Conservation (phyloP, 2,329 filamentous ascomycete genomes). For the Cercospora nicotianae region DNA sequence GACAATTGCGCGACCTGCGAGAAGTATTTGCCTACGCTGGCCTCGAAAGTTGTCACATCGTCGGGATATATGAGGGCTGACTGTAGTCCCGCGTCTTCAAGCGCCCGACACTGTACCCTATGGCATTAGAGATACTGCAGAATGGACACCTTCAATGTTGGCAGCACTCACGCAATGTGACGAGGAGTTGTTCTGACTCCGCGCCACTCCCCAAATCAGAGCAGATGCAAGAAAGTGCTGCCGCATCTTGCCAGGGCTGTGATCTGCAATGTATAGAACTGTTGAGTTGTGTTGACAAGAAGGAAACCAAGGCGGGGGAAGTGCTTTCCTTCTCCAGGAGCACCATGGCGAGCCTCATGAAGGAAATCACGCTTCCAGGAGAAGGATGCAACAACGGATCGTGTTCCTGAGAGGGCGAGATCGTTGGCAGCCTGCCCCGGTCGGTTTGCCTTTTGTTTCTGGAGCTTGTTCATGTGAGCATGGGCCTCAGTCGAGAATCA, state of each 20-base stretch:
- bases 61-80: slow-evolving; percentile 1
- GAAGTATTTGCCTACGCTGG: slow-evolving; percentile 19
- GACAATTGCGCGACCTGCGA: slow-evolving; percentile 16
- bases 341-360: not conserved
- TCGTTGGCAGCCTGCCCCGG: not conserved
- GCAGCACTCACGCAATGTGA: not conserved
- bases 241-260: not conserved
- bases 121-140: not conserved
- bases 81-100: slow-evolving; percentile 9
- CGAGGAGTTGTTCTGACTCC: not conserved
- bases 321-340: not conserved
- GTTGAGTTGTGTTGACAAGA: not conserved
- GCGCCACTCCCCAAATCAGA: not conserved
- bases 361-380: not conserved
- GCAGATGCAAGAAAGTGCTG: not conserved
- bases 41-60: slow-evolving; percentile 4
- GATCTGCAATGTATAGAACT: not conserved
- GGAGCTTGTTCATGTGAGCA: not conserved
- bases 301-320: not conserved
- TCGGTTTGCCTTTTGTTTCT: not conserved
- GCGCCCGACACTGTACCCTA: slow-evolving; percentile 5
- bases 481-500: not conserved
- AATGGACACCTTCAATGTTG: not conserved
- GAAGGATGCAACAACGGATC: not conserved
- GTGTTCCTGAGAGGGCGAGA: not conserved